phyloP scores from a whole-genome alignment of 2,329 filamentous ascomycete species.

The Tolypocladium guangdongense region DNA sequence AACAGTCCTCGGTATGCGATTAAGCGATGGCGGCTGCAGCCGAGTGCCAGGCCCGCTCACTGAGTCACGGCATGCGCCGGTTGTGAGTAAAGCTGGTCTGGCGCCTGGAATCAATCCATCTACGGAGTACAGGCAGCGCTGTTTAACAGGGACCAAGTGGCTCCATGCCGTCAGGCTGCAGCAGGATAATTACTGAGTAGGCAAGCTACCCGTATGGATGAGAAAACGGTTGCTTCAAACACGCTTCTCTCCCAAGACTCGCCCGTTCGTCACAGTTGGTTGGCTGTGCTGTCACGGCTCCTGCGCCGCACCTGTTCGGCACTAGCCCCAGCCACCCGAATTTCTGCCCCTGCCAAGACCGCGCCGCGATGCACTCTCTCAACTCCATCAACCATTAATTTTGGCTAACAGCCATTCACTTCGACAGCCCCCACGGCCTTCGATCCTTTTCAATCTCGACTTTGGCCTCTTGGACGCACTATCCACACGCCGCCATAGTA shows the following conservation, averaged over 20 bases:
- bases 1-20: not conserved
- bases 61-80: not conserved
- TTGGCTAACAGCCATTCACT: constrained; percentile 13
- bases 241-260: not conserved
- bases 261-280: not conserved
- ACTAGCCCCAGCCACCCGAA: constrained; percentile 15
- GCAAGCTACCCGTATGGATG: too few species aligned
- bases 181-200: too few species aligned
- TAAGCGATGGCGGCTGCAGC: not conserved
- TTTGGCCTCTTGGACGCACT: not conserved
- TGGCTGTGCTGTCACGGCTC: not conserved
- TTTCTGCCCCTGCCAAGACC: constrained; percentile 4
- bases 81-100: too few species aligned
- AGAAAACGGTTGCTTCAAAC: too few species aligned
- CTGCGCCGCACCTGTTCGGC: not conserved
- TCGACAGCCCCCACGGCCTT: not conserved
- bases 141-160: too few species aligned
- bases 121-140: too few species aligned
- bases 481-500: too few species aligned
- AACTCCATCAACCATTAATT: constrained; percentile 20
- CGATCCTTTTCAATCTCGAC: not conserved
- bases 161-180: too few species aligned
- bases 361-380: not conserved
- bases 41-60: not conserved
- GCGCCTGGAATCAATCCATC: too few species aligned